Base-by-base conservation (phyloP, 768 basidiomycete genomes). In the Sutorius australiensis region DNA sequence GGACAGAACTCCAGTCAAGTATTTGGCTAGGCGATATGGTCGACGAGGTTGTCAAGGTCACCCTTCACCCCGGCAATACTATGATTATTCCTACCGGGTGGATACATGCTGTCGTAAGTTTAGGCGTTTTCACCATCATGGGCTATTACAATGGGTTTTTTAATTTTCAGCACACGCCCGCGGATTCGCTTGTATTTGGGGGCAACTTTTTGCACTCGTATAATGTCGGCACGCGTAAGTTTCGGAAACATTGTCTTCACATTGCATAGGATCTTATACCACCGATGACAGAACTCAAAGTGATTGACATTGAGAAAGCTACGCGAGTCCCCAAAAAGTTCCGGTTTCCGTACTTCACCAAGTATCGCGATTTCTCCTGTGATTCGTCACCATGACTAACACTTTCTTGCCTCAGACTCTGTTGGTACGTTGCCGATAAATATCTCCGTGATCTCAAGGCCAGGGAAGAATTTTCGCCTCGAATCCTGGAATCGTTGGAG, bases 161-260 rank as follows among this genome's bases (percentile, higher is more conserved):
- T 60, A 95, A 89, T 39, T 38, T 53, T 32, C 61, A 95, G 89
- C 86, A 91, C 70, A 98, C 97, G 0, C 95, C 95, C 0, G 71
- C 79, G 31, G 94, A 99, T 66, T 88, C 95, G 5, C 76, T 99
- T 38, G 97, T 99, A 1, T 95, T 98, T 63, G 95, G 95, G 1
- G 95, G 95, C 36, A 99, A 99, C 70, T 99, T 98, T 67, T 69
- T 99, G 46, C 95, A 99, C 71, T 95, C 93, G 8, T 93, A 88
- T 69, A 86, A 92, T 61, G 82, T 95, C 40, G 76, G 79, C 1
- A 92, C 87, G 3, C 95, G 94, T 95, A 70, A 59, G 89, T 71
- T 3, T 50, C 14, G 16, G 5, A 48, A 30, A 31, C 27, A 16
- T 30, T 10, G 34, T 32, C 17, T 7, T 7, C 16, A 9, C 19